phyloP scores from a whole-genome alignment of 2,329 filamentous ascomycete species.

The Diaporthe aspalathi region DNA sequence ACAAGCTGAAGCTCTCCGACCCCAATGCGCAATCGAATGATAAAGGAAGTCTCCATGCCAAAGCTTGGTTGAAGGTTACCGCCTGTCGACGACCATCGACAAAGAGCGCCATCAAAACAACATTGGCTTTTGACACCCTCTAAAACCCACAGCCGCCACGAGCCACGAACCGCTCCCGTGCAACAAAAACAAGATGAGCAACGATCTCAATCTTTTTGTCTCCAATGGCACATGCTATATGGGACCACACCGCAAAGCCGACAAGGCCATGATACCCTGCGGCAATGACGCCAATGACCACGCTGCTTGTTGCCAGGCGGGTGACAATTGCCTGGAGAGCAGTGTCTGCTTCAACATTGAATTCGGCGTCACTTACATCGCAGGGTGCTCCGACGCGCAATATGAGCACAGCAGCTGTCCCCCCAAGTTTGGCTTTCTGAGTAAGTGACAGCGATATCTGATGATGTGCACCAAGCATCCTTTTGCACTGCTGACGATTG shows the following conservation, averaged over 20 bases:
- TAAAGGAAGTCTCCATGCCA: neutral
- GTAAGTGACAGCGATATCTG: slow-evolving; percentile 11
- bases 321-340: slow-evolving; percentile 49
- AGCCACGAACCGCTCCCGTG: neutral
- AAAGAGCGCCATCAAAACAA: neutral
- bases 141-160: neutral
- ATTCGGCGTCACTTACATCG: slow-evolving; percentile 49
- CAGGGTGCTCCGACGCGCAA: slow-evolving; percentile 50
- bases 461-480: too few relatives aligned
- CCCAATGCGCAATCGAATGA: neutral
- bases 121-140: neutral
- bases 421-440: slow-evolving; percentile 44
- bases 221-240: slow-evolving; percentile 51
- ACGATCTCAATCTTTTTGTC: slow-evolving; percentile 43
- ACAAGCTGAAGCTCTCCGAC: neutral
- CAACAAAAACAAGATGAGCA: neutral
- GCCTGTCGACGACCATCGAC: neutral
- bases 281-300: slow-evolving; percentile 49
- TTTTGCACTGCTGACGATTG: slow-evolving; percentile 13
- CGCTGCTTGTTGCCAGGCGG: slow-evolving; percentile 48
- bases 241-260: slow-evolving; percentile 37
- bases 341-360: slow-evolving; percentile 42
- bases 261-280: slow-evolving; percentile 47
- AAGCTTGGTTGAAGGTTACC: neutral
- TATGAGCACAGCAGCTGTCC: slow-evolving; percentile 50